Base-by-base conservation (phyloP, 2,329 filamentous ascomycete genomes). In the Claviceps africana region DNA sequence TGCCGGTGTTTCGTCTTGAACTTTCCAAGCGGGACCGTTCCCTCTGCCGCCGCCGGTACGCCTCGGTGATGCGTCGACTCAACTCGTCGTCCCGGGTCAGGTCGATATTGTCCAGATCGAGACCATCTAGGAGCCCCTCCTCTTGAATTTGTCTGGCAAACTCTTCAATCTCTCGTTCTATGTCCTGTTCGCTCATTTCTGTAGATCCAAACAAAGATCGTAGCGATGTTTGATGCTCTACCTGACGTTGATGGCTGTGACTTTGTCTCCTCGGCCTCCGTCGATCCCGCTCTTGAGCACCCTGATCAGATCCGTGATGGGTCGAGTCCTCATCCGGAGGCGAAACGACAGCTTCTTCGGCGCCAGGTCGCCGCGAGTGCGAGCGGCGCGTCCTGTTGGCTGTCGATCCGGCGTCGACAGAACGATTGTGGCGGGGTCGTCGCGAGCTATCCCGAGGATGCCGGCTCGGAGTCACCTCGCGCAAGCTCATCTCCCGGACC, bases 161-260 rank as follows among this genome's bases (percentile, higher is more conserved):
- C 55, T 93, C 88, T 58, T 93, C 79, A 54, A 96, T 94, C 64
- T 95, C 89, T 55, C 86, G 81, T 64, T 95, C 86, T 60, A 95
- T 83, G 58, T 91, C 85, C 21, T 81, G 77, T 46, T 84, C 81
- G 59, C 86, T 86, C 53, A 87, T 75, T 56, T 90, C 85, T 0
- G 85, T 86, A 4, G 83, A 79, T 61, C 87, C 90, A 54, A 97
- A 82, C 54, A 97, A 70, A 10, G 87, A 95, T 51, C 90, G 76
- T 57, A 97, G 71, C 54, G 89, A 95, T 0, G 88, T 85, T 70
- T 97, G 91, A 62, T 96, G 91, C 62, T 93, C 88, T 47, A 96
- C 75, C 50, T 82, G 83, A 48, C 85, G 67, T 51, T 71, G 71
- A 28, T 70, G 67, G 35, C 72, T 74, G 51, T 73, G 72, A 57